Evolutionary conservation across 805 yeast species (phyloP).

Genomic region (Wilhelminamyces savonicus): DNA sequence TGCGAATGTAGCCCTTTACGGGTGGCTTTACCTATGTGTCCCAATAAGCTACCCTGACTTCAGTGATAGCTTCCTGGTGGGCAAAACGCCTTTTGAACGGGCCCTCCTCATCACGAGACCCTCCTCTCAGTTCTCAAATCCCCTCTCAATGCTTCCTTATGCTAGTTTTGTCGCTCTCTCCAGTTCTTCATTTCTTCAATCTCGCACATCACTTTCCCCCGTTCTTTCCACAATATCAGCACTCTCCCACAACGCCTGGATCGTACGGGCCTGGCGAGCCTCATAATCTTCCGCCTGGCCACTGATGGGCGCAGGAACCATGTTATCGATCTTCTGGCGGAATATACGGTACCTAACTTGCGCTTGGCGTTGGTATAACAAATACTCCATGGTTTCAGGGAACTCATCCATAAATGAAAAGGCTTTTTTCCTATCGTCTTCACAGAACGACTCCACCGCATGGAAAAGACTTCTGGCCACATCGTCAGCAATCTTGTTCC

Average conservation of each 20-base stretch:
- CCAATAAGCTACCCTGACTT: too few species aligned
- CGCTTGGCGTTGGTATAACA: conserved; percentile 14
- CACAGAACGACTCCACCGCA: conserved; percentile 11
- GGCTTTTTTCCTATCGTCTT: conserved; percentile 11
- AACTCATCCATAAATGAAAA: conserved; percentile 25
- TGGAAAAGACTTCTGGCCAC: conserved; percentile 11
- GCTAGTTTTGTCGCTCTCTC: too few species aligned
- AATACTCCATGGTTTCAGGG: conserved; percentile 27
- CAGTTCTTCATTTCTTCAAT: too few species aligned
- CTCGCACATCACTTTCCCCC: too few species aligned
- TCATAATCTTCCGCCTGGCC: conserved; percentile 12
- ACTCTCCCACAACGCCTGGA: conserved; percentile 16
- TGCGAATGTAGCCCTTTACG: too few species aligned
- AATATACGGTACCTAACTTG: conserved; percentile 14
- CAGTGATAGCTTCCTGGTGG: too few species aligned
- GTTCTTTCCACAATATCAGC: too few species aligned
- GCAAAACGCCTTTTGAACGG: too few species aligned
- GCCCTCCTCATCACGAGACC: background rate
- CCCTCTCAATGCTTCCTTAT: too few species aligned
- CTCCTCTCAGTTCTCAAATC: background rate
- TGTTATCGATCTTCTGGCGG: conserved; percentile 15
- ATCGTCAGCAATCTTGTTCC: conserved; percentile 15
- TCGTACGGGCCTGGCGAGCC: conserved; percentile 18
- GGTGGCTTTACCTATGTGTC: too few species aligned
- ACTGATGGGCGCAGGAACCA: conserved; percentile 10